Conservation (phyloP, 139 green algal species). For the Micractinium sp. region DNA sequence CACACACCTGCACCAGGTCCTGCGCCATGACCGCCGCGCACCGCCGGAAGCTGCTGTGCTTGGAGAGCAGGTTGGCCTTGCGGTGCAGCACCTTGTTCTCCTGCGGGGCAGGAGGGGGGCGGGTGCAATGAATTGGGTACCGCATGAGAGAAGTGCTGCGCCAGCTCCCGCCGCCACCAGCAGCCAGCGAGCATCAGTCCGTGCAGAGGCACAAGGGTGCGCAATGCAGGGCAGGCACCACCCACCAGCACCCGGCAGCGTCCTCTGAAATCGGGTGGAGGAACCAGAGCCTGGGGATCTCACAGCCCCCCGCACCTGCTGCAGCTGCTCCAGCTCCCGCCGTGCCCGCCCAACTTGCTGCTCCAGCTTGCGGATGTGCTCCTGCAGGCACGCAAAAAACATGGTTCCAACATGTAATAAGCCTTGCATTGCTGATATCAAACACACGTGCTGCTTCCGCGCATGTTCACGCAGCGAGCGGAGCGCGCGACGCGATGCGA, state of each 20-base stretch:
- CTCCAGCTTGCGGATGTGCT: constrained; percentile 15
- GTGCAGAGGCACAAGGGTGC: background rate
- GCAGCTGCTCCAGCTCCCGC: constrained; percentile 15
- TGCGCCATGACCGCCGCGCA: background rate
- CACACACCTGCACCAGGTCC: background rate
- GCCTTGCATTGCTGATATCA: no score
- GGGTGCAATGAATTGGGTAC: background rate
- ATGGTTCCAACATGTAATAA: no score
- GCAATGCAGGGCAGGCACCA: no score
- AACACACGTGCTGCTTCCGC: no score
- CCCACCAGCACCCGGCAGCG: background rate
- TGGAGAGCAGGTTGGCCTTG: constrained; percentile 22
- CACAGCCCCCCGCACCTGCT: background rate
- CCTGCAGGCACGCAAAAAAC: no score
- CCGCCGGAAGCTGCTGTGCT: constrained; percentile 18
- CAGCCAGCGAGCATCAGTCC: background rate
- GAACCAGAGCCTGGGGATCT: background rate
- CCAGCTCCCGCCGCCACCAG: background rate
- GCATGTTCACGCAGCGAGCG: no score
- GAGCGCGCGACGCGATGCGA: no score
- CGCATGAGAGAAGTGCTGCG: background rate
- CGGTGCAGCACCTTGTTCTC: constrained; percentile 33
- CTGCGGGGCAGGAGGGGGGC: background rate
- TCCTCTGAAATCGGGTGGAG: background rate
- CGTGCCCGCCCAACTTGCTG: constrained; percentile 16